Evolutionary conservation across 441 rosid genomes (phyloP).

Genomic region (Omphalea diandra): DNA sequence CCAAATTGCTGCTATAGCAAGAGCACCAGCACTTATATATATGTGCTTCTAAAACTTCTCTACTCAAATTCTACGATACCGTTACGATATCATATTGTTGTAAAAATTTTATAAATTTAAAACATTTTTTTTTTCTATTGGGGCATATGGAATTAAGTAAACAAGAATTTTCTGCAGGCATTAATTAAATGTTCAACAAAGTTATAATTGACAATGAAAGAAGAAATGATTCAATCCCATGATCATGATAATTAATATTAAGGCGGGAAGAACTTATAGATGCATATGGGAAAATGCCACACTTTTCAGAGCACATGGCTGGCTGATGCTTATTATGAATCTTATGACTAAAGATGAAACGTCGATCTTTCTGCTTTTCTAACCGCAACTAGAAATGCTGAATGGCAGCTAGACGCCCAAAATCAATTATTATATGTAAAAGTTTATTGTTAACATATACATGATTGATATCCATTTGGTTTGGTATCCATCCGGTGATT

Average conservation of each 20-base stretch:
- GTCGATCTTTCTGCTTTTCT: too few relatives aligned
- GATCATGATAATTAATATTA: neutral
- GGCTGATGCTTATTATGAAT: neutral
- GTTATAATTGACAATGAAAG: too few relatives aligned
- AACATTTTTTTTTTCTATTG: too few relatives aligned
- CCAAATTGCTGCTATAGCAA: neutral
- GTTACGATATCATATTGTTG: too few relatives aligned
- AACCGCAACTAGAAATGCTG: neutral
- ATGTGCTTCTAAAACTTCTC: too few relatives aligned
- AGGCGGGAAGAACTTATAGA: neutral
- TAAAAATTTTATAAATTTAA: too few relatives aligned
- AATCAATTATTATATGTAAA: neutral
- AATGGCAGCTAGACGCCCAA: neutral
- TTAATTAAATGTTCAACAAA: too few relatives aligned
- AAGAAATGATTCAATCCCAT: too few relatives aligned
- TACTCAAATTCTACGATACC: too few relatives aligned
- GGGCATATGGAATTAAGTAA: too few relatives aligned
- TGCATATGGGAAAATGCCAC: neutral
- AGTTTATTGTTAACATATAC: neutral
- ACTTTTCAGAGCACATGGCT: conserved; percentile 6
- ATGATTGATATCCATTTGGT: neutral
- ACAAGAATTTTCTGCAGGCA: too few relatives aligned
- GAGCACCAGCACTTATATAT: neutral
- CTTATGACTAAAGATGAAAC: too few relatives aligned
- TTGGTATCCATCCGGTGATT: neutral